Evolutionary conservation across 495 filamentous ascomycete genomes (phyloP).

Genomic region (Xylaria venustula): DNA sequence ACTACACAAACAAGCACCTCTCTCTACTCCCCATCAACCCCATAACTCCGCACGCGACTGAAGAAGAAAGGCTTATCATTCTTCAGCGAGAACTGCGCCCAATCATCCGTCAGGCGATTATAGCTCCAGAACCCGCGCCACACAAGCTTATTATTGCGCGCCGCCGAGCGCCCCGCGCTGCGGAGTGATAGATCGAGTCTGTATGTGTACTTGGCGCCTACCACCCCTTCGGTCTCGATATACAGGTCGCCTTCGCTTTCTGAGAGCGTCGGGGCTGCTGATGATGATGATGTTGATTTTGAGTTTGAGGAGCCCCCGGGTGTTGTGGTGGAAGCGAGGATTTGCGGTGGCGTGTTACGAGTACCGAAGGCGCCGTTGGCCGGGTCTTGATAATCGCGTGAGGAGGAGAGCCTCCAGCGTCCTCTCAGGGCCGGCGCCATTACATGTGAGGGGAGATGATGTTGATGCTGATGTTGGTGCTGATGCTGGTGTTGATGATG

Average conservation of each 20-base stretch:
- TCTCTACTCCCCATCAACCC: slow-evolving; percentile 20
- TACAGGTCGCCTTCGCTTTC: slow-evolving; percentile 65
- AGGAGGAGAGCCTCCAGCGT: slow-evolving; percentile 36
- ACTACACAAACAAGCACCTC: no score
- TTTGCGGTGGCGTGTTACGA: slow-evolving; percentile 22
- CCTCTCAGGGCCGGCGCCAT: slow-evolving; percentile 37
- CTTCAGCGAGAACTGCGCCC: slow-evolving; percentile 79
- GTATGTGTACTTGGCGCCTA: slow-evolving; percentile 71
- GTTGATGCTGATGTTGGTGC: neutral
- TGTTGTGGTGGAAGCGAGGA: neutral
- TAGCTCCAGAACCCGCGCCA: slow-evolving; percentile 95
- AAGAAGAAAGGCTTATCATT: slow-evolving; percentile 87
- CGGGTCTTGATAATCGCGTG: slow-evolving; percentile 12
- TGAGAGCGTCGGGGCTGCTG: slow-evolving; percentile 23
- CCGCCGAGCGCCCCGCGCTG: slow-evolving; percentile 48
- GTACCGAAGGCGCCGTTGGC: neutral
- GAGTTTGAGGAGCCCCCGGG: neutral
- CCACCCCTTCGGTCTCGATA: slow-evolving; percentile 82
- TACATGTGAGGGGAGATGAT: slow-evolving; percentile 34
- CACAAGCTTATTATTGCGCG: slow-evolving; percentile 74
- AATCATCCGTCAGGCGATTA: slow-evolving; percentile 84
- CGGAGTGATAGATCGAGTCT: slow-evolving; percentile 71
- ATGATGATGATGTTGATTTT: no score
- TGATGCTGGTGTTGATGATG: neutral
- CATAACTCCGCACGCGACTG: slow-evolving; percentile 77